Base-by-base conservation (phyloP, 176 grass and related monocot genomes). In the Calamus simplicifolius region DNA sequence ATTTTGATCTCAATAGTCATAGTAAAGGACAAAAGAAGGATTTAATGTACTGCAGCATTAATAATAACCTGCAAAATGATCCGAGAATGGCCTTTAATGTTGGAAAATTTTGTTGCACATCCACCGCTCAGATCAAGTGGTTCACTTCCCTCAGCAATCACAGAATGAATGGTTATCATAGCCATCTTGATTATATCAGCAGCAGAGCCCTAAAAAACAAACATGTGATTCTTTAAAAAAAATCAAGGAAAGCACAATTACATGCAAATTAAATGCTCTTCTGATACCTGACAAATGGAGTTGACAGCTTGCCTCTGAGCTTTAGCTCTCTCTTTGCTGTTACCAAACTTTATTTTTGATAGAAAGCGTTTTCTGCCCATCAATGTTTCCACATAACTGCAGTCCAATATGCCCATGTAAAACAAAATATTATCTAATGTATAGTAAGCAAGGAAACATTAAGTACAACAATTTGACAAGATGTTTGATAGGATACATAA, bases 281-380 rank as follows among this genome's bases (percentile, higher is more conserved):
- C 35, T 43, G 35, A 19, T 80, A 91, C 92, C 80, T 97, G 87
- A 65, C 92, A 97, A 71, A 97, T 97, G 72, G 92, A 97, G 75
- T 97, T 97, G 21, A 97, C 81, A 62, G 92, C 81, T 76, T 91
- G 87, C 74, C 92, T 97, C 62, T 97, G 92, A 82, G 92, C 92
- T 80, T 97, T 88, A 69, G 92, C 83, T 67, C 91, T 97, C 69
- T 91, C 84, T 65, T 78, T 85, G 75, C 69, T 76, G 55, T 81
- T 91, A 63, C 78, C 81, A 26, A 56, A 80, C 14, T 68, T 85
- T 69, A 97, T 91, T 80, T 91, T 91, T 62, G 93, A 54, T 76
- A 97, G 78, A 70, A 88, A 91, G 38, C 92, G 83, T 68, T 85
- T 90, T 26, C 87, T 79, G 13, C 92, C 92, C 87, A 97, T 91